Conservation (phyloP, 495 filamentous ascomycete genomes). For the Paragyromitra xinjiangensis region DNA sequence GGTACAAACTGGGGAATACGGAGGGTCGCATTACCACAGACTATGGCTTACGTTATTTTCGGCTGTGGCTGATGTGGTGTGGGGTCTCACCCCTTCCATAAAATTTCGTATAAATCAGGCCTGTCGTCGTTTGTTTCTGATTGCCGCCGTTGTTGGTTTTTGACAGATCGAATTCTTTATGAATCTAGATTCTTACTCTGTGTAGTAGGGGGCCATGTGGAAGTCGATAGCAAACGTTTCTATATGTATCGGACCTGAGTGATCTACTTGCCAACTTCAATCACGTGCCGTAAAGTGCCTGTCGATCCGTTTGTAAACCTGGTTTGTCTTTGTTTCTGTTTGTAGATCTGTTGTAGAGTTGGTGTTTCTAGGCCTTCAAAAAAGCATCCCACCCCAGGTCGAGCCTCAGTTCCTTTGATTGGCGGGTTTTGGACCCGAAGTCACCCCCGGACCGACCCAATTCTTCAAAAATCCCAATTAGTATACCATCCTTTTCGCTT, state of each 20-base stretch:
- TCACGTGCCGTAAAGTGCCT: slow-evolving; percentile 25
- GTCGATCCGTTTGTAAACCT: slow-evolving; percentile 27
- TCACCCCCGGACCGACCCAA: not conserved
- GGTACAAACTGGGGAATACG: slow-evolving; percentile 22
- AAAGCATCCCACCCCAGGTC: not conserved
- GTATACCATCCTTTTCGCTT: not conserved
- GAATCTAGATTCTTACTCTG: slow-evolving; percentile 13
- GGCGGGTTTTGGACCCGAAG: not conserved
- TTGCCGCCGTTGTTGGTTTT: slow-evolving; percentile 32
- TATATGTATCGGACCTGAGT: slow-evolving; percentile 7
- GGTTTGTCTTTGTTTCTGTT: slow-evolving; percentile 21
- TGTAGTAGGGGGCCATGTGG: not conserved
- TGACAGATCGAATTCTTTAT: slow-evolving; percentile 14
- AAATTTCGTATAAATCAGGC: slow-evolving; percentile 1
- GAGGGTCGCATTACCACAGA: slow-evolving; percentile 1
- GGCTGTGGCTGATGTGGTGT: not conserved
- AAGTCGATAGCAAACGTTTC: slow-evolving; percentile 1
- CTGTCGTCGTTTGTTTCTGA: slow-evolving; percentile 14
- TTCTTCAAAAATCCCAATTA: not conserved
- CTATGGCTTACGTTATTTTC: not conserved
- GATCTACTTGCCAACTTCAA: slow-evolving; percentile 7
- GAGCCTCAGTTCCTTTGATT: not conserved
- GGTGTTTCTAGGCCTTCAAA: not conserved
- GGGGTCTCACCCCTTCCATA: not conserved
- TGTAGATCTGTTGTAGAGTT: slow-evolving; percentile 30